These are phyloP conservation scores for Fusarium sambucinum DNA, from an alignment of 2,329 filamentous ascomycete species.

Conservation along the genomic window DNA sequence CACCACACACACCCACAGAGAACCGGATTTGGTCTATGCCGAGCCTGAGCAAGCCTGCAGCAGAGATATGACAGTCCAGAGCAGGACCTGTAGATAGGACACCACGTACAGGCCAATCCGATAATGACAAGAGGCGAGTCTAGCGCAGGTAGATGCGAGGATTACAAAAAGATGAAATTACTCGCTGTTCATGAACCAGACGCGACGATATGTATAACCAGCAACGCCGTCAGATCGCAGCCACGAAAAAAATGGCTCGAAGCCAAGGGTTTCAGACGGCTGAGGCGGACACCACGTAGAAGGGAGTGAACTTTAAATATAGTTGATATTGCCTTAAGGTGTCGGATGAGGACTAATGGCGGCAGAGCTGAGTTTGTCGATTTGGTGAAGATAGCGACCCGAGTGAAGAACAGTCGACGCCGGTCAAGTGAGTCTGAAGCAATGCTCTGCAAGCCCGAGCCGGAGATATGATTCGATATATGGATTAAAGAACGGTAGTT, in stretches of 20 bases:
- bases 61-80: slow-evolving; percentile 33
- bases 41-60: slow-evolving; percentile 23
- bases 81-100: slow-evolving; percentile 5
- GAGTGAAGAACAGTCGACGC: slow-evolving; percentile 1
- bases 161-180: background rate
- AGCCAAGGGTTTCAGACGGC: slow-evolving; percentile 4
- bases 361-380: slow-evolving; percentile 9
- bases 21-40: slow-evolving; percentile 44
- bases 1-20: slow-evolving; percentile 29
- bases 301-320: slow-evolving; percentile 17
- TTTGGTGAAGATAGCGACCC: slow-evolving; percentile 7
- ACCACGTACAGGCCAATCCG: background rate
- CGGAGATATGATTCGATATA: background rate
- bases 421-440: slow-evolving; percentile 1
- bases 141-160: background rate
- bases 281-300: slow-evolving; percentile 20
- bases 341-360: slow-evolving; percentile 3
- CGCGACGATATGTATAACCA: slow-evolving; percentile 2
- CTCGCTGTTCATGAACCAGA: background rate
- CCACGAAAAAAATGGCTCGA: slow-evolving; percentile 19
- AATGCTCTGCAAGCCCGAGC: background rate
- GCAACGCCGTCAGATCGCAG: background rate
- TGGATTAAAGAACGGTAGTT: background rate
- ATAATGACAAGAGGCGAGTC: background rate
- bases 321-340: slow-evolving; percentile 5